These are phyloP conservation scores for Mycena citricolor DNA, from an alignment of 1,284 basidiomycete genomes.

Conservation along the genomic window DNA sequence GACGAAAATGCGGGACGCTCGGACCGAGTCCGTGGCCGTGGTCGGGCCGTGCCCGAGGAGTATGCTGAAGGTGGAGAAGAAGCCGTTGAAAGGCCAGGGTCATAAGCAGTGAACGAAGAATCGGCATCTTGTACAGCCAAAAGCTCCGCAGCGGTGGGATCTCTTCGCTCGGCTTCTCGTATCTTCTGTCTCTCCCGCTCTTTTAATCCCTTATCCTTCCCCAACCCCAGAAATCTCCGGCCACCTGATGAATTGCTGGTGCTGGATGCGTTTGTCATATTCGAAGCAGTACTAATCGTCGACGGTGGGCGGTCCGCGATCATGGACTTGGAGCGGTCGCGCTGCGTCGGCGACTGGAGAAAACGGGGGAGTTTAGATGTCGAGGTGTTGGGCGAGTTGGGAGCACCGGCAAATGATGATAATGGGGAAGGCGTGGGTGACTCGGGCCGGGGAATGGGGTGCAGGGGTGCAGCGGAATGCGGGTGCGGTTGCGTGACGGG, in stretches of 20 bases:
- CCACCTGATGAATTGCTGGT: slow-evolving; percentile 6
- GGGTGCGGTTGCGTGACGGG: no score
- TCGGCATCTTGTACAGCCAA: no score
- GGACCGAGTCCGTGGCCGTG: slow-evolving; percentile 1
- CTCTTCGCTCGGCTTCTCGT: slow-evolving; percentile 5
- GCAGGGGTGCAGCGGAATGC: no score
- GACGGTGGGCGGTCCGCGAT: slow-evolving; percentile 7
- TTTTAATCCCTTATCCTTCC: slow-evolving; percentile 5
- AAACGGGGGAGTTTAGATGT: slow-evolving; percentile 9
- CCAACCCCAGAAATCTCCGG: slow-evolving; percentile 8
- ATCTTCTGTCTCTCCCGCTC: slow-evolving; percentile 8
- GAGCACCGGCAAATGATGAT: no score
- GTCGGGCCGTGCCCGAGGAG: no score
- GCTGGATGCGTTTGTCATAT: background rate
- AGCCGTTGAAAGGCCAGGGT: no score
- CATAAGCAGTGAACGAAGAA: no score
- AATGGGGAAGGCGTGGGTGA: no score
- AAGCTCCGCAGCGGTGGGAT: slow-evolving; percentile 2
- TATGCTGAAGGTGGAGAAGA: no score
- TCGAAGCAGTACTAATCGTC: no score
- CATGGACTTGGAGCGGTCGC: slow-evolving; percentile 5
- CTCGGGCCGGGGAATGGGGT: no score
- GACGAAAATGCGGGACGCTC: slow-evolving; percentile 3
- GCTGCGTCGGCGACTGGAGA: slow-evolving; percentile 6
- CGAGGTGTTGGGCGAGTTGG: background rate